phyloP scores from a whole-genome alignment of 2,329 filamentous ascomycete genomes.

The Microsporum canis region DNA sequence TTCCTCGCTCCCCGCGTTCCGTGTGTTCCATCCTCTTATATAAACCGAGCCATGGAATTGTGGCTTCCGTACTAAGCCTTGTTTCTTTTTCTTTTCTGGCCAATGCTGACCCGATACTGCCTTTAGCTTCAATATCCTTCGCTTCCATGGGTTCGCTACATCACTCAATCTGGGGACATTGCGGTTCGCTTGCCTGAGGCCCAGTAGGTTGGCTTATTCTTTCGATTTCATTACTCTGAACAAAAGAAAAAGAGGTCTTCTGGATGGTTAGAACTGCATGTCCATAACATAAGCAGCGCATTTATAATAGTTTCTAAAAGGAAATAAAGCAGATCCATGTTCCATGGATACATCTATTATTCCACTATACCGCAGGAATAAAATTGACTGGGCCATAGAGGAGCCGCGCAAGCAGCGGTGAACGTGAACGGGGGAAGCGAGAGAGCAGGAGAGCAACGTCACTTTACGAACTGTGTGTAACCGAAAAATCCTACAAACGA shows the following conservation, averaged over 20 bases:
- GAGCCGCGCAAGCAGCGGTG: background rate
- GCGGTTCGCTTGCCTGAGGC: slow-evolving; percentile 89
- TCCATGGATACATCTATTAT: background rate
- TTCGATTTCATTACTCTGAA: background rate
- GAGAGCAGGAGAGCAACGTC: background rate
- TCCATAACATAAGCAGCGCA: background rate
- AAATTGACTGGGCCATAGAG: background rate
- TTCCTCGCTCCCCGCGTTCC: background rate
- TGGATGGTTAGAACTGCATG: background rate
- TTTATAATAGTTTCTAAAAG: background rate
- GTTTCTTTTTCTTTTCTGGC: background rate
- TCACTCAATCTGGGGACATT: slow-evolving; percentile 95
- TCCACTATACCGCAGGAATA: background rate
- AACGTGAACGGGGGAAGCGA: background rate
- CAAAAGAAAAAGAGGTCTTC: background rate
- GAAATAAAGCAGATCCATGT: background rate
- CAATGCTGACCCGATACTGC: background rate
- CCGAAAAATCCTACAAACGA: slow-evolving; percentile 1
- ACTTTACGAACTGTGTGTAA: background rate
- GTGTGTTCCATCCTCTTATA: background rate
- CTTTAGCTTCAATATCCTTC: slow-evolving; percentile 89
- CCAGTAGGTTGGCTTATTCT: slow-evolving; percentile 41
- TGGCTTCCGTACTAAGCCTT: background rate
- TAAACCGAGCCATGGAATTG: background rate
- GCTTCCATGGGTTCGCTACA: slow-evolving; percentile 94